Percentiles rank a stretch among this genome's conserved stretches.
Evolutionary conservation across 2,329 filamentous ascomycete species (phyloP).

Genomic region (Alternaria arborescens): DNA sequence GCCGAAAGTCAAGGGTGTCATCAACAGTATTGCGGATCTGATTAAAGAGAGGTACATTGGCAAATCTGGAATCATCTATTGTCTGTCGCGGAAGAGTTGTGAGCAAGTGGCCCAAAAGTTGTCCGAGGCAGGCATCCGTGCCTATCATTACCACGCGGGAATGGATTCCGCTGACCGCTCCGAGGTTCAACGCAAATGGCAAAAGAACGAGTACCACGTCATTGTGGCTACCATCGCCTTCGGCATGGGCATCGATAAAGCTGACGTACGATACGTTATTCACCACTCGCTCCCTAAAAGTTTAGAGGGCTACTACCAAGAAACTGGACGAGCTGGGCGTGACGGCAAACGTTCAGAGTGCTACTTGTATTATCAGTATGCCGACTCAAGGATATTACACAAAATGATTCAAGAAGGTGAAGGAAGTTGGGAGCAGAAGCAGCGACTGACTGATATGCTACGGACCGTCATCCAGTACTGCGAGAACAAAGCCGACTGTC

Average conservation of each 20-base stretch:
- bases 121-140: conserved; percentile 70
- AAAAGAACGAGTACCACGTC: conserved; percentile 78
- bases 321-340: conserved; percentile 92
- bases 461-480: conserved; percentile 86
- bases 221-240: conserved; percentile 99
- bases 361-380: conserved; percentile 87
- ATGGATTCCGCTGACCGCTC: conserved; percentile 74
- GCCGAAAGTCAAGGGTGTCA: conserved; percentile 69
- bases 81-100: conserved; percentile 82
- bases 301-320: conserved; percentile 97
- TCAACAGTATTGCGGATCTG: conserved; percentile 66
- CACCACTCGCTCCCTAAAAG: conserved; percentile 94
- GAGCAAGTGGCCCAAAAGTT: conserved; percentile 81
- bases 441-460: conserved; percentile 85
- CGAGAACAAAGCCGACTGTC: conserved; percentile 87
- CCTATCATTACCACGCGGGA: conserved; percentile 85
- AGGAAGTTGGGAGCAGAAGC: conserved; percentile 79
- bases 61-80: conserved; percentile 92
- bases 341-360: conserved; percentile 89
- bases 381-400: conserved; percentile 75
- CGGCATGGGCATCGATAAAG: conserved; percentile 99
- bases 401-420: conserved; percentile 86
- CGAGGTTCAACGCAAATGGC: conserved; percentile 81
- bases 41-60: conserved; percentile 75
- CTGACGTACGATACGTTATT: conserved; percentile 94